Evolutionary conservation across 345 rosid genomes (phyloP).

Genomic region (Cardiospermum halicacabum): DNA sequence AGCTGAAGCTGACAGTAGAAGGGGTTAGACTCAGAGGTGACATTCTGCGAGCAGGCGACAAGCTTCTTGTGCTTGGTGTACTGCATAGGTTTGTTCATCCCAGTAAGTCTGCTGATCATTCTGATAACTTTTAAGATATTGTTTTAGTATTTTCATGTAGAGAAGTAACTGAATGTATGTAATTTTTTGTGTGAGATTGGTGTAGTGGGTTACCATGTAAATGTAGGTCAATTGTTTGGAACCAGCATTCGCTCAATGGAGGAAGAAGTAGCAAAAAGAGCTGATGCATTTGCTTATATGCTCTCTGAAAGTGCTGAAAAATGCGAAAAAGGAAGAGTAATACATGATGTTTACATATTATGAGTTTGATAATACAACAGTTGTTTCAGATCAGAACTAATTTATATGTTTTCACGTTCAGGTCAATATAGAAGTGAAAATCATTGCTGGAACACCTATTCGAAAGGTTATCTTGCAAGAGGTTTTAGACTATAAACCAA

Average conservation of each 20-base stretch:
- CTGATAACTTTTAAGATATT: too few relatives aligned
- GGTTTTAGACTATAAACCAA: constrained; percentile 30
- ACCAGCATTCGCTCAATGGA: constrained; percentile 36
- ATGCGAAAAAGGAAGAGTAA: constrained; percentile 47
- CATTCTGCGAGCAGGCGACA: constrained; percentile 46
- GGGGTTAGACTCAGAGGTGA: constrained; percentile 33
- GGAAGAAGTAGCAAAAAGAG: constrained; percentile 45
- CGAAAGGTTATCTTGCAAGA: constrained; percentile 53
- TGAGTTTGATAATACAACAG: too few relatives aligned
- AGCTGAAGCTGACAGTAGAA: constrained; percentile 31
- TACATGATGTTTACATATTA: too few relatives aligned
- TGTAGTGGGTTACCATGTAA: constrained; percentile 53
- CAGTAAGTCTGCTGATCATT: constrained; percentile 35
- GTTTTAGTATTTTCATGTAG: too few relatives aligned
- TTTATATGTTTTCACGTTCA: constrained; percentile 17
- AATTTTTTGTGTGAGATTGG: constrained; percentile 14
- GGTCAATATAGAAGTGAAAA: constrained; percentile 52
- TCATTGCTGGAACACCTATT: constrained; percentile 48
- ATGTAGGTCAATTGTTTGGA: constrained; percentile 25
- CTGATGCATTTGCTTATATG: constrained; percentile 35
- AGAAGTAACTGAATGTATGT: neutral
- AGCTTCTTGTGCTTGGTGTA: constrained; percentile 47
- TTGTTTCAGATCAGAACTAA: neutral
- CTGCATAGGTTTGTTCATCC: constrained; percentile 50
- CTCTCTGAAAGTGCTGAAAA: constrained; percentile 39